Percentiles rank a stretch among this genome's conserved stretches.
Conservation (phyloP, 371 early-diverging fungal species). For the Circinella umbellata region DNA sequence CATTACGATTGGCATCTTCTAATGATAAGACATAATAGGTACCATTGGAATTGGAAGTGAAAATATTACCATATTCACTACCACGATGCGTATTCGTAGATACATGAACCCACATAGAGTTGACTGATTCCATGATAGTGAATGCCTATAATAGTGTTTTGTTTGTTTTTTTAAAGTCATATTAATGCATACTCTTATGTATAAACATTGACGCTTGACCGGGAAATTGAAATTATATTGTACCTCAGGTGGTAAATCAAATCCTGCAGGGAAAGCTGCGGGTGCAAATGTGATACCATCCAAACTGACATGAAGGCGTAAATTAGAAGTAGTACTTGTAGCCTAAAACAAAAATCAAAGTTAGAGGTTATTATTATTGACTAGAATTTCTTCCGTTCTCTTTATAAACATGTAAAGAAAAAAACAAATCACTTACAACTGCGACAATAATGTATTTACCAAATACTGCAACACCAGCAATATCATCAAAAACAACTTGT, state of each 20-base stretch:
- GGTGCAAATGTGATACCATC: slow-evolving; percentile 75
- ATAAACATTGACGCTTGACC: not conserved
- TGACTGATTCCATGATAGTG: slow-evolving; percentile 83
- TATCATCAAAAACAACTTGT: slow-evolving; percentile 60
- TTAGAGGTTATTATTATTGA: not conserved
- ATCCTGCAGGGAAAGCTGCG: slow-evolving; percentile 78
- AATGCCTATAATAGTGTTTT: slow-evolving; percentile 68
- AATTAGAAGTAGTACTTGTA: slow-evolving; percentile 51
- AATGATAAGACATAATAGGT: slow-evolving; percentile 75
- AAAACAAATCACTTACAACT: slow-evolving; percentile 37
- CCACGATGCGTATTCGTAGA: slow-evolving; percentile 64
- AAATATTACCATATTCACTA: slow-evolving; percentile 81
- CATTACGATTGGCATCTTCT: slow-evolving; percentile 80
- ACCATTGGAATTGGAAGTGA: slow-evolving; percentile 88
- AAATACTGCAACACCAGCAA: slow-evolving; percentile 78
- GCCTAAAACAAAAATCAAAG: slow-evolving; percentile 18
- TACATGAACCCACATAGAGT: slow-evolving; percentile 78
- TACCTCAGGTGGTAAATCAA: slow-evolving; percentile 54
- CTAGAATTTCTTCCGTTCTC: not conserved
- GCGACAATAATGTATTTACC: slow-evolving; percentile 88
- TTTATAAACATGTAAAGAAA: not conserved
- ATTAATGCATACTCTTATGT: not conserved
- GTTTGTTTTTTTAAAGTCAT: too few relatives aligned
- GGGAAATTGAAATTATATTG: too few relatives aligned
- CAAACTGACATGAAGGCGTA: slow-evolving; percentile 70